Evolutionary conservation across 1,139 yeast genomes (phyloP), one percentile per base, ranked within the genome.

Genomic region (Geotrichum klebahnii): DNA sequence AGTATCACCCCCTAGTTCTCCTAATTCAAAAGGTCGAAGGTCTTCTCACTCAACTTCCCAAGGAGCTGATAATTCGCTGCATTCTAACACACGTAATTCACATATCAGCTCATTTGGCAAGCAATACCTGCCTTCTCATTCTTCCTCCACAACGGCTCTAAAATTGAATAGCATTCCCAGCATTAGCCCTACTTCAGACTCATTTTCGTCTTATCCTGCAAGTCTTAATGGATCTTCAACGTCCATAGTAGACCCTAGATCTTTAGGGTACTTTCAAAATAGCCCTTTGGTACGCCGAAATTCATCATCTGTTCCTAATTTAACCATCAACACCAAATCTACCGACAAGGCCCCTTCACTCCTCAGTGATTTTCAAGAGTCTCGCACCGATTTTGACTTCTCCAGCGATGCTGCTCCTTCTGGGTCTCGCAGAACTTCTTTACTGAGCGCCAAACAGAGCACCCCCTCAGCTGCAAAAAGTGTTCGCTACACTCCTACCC

Each of bases 211-310:
- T 8, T 40, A 40, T 17, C 16, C 44, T 5, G 17, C 35, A 3
- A 37, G 41, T 14, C 28, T 24, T n/a, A 40, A 31, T 35, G 19
- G 36, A 4, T 31, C 44, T 2, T 23, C 36, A n/a, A 26, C 23
- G 1, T 29, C 47, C 3, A n/a, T 44, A 17, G 44, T 43, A 28
- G 52, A 48, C 36, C 52, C 52, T 10, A 23, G 52, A 38, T 43
- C 48, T 19, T 22, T 44, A 3, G 52, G 52, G 10, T 39, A 44
- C 29, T 48, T 48, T 34, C 52, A 44, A 28, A 48, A 26, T 9
- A 26, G 35, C 44, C 46, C 46, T 8, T 41, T 48, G 6, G 47
- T 44, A 20, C 38, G 48, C n/a, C 14, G 38, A 23, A 43, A 43
- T 32, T 40, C 44, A 3, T 42, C 48, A 4, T 48, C 52, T 24